Conservation (phyloP, 192 early-diverging fungal species). For the Allomyces macrogynus region DNA sequence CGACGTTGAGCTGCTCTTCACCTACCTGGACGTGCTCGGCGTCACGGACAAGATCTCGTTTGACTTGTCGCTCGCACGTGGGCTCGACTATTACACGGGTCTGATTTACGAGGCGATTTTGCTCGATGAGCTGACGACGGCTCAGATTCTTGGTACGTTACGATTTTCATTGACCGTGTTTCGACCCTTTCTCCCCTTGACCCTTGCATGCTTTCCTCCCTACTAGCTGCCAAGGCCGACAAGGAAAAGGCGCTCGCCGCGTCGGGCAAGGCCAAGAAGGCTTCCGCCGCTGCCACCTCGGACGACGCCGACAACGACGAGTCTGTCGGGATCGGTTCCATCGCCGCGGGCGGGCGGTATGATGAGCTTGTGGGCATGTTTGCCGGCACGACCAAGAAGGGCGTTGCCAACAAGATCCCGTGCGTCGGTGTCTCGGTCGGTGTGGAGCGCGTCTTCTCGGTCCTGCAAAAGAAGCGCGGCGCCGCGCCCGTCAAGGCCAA, state of each 20-base stretch:
- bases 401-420: conserved; percentile 51
- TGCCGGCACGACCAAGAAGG: conserved; percentile 35
- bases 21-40: conserved; percentile 61
- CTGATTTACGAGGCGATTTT: conserved; percentile 83
- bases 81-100: conserved; percentile 97
- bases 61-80: conserved; percentile 88
- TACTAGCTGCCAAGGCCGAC: conserved; percentile 15
- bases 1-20: conserved; percentile 71
- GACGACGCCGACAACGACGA: conserved; percentile 47
- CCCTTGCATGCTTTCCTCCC: no score
- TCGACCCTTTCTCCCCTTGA: neutral
- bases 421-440: conserved; percentile 93
- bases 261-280: conserved; percentile 18
- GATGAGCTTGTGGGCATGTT: conserved; percentile 97
- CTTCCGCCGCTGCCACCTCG: conserved; percentile 7
- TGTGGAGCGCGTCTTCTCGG: conserved; percentile 84
- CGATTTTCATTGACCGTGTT: no score
- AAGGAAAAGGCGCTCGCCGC: conserved; percentile 7
- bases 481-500: conserved; percentile 46
- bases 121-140: conserved; percentile 5
- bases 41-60: conserved; percentile 59
- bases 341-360: conserved; percentile 94
- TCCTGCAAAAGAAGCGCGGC: conserved; percentile 43
- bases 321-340: conserved; percentile 73
- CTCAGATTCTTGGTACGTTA: neutral